Evolutionary conservation across 345 rosid genomes (phyloP).

Genomic region (Psidium guajava): DNA sequence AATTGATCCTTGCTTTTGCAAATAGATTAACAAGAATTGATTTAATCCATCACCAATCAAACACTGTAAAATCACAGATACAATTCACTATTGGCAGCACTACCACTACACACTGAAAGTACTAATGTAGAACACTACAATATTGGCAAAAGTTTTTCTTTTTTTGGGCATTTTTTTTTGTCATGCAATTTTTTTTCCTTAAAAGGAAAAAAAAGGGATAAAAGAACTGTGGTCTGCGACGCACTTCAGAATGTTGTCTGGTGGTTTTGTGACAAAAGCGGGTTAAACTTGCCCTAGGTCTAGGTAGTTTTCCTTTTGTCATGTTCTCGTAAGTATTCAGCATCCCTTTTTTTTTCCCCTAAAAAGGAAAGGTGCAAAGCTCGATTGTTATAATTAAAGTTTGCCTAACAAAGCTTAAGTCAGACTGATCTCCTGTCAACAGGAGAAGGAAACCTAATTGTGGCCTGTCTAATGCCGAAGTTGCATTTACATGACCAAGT

Average conservation of each 20-base stretch:
- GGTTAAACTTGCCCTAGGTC: neutral
- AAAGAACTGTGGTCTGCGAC: neutral
- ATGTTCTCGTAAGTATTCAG: neutral
- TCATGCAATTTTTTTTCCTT: neutral
- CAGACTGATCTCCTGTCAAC: too few species aligned
- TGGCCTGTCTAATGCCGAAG: too few species aligned
- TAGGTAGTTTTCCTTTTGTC: neutral
- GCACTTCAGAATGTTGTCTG: neutral
- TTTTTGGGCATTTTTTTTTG: neutral
- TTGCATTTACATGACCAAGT: too few species aligned
- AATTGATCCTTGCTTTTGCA: neutral
- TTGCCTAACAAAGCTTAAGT: too few species aligned
- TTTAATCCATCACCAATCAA: neutral
- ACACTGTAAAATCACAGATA: neutral
- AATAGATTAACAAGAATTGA: neutral
- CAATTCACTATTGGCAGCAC: neutral
- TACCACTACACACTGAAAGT: neutral
- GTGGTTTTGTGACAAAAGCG: neutral
- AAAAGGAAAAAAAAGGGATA: neutral
- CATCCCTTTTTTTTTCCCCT: too few species aligned
- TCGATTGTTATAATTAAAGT: too few species aligned
- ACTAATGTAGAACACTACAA: neutral
- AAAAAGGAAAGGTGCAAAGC: too few species aligned
- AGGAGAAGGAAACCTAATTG: too few species aligned
- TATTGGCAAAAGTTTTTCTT: neutral